These are phyloP conservation scores for Melanogaster broomeanus DNA, from an alignment of 768 basidiomycete species.

Conservation along the genomic window DNA sequence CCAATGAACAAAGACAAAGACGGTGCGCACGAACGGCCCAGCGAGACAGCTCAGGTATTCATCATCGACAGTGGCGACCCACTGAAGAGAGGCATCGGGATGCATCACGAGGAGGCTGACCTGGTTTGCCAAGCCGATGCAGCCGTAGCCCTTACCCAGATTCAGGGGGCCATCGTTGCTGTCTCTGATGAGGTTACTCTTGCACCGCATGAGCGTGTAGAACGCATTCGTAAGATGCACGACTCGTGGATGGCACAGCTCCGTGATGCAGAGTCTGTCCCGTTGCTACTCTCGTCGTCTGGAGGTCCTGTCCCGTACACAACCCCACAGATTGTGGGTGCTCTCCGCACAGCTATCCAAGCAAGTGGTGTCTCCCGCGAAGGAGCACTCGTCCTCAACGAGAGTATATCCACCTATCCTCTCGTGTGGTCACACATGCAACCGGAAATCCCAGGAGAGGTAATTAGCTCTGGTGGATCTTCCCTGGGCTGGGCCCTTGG, in stretches of 20 bases:
- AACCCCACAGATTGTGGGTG: slow-evolving; percentile 50
- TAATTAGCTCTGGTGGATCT: slow-evolving; percentile 61
- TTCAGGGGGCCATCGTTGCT: slow-evolving; percentile 31
- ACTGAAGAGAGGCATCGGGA: slow-evolving; percentile 49
- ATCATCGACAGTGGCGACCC: slow-evolving; percentile 65
- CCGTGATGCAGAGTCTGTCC: slow-evolving; percentile 34
- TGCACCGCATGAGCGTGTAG: slow-evolving; percentile 10
- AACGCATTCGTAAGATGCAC: slow-evolving; percentile 22
- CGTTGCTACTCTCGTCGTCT: slow-evolving; percentile 17
- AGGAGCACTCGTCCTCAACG: slow-evolving; percentile 56
- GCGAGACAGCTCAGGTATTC: slow-evolving; percentile 49
- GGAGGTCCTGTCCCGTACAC: slow-evolving; percentile 25
- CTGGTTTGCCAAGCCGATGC: slow-evolving; percentile 60
- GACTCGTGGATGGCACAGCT: slow-evolving; percentile 27
- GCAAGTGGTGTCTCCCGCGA: slow-evolving; percentile 36
- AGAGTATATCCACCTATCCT: slow-evolving; percentile 60
- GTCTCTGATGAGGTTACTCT: slow-evolving; percentile 12
- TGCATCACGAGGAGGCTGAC: slow-evolving; percentile 55
- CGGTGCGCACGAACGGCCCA: slow-evolving; percentile 37
- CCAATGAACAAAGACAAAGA: slow-evolving; percentile 43
- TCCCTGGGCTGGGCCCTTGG: slow-evolving; percentile 71
- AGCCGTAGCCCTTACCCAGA: slow-evolving; percentile 49
- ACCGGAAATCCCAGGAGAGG: slow-evolving; percentile 48
- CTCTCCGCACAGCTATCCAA: slow-evolving; percentile 45
- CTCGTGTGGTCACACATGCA: slow-evolving; percentile 59